Evolutionary conservation across 1,284 basidiomycete genomes (phyloP), one percentile per base, ranked within the genome.

Genomic region (Sporisorium iseilematis-ciliati): DNA sequence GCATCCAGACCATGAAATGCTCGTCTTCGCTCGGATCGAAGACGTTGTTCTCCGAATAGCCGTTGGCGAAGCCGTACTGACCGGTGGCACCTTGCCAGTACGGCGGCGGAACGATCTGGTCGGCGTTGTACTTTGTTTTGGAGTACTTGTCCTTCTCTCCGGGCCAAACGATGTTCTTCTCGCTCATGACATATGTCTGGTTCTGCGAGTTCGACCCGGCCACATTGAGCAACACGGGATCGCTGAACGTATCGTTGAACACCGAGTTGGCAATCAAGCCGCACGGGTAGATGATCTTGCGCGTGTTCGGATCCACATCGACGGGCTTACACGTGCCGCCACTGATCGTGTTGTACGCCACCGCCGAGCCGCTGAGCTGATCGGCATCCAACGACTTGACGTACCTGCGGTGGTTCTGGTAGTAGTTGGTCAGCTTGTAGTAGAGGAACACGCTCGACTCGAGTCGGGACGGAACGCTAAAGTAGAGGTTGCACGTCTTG

Each of bases 1-100:
- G 91, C 97, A 99, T 99, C 97, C 97, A 99, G 79, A 98, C 95
- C 87, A 97, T 95, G 88, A 99, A 98, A 84, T 95, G 95, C 86
- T 99, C 93, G 84, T 99, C 91, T 1, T 86, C 82, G 57, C 88
- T 87, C 35, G 98, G 88, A 82, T 97, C 88, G 12, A 94, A 95
- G 38, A 92, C 90, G n/a, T 87, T 86, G 50, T 65, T 59, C 5
- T 87, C 85, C 4, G 90, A 90, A 87, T 98, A 98, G 58, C 89
- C 89, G 72, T 92, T 85, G 0, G 93, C 92, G 87, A 88, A 97
- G 25, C 78, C 77, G 41, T 65, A 82, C n/a, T 61, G 46, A 45
- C 70, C 70, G 18, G 55, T 51, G 14, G 71, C 59, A 40, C 79
- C 82, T 18, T 63, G 77, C 83, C 97, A 99, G 86, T 95, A 97